Percentiles rank a stretch among this genome's conserved stretches.
Conservation (phyloP, 768 basidiomycete species). For the Brasilioporus rufonigricans region DNA sequence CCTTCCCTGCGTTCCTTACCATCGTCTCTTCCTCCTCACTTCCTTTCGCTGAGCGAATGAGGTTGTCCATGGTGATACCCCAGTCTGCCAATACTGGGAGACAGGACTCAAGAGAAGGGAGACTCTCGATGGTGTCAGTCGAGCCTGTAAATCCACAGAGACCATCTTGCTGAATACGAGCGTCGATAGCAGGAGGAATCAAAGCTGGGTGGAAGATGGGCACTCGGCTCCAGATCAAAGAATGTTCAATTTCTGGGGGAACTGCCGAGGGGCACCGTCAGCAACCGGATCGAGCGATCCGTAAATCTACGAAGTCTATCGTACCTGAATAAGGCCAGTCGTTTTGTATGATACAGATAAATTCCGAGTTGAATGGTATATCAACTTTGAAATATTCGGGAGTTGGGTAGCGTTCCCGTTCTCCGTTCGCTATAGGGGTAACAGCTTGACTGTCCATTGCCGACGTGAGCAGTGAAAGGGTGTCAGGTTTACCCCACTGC, state of each 20-base stretch:
- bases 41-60: slow-evolving; percentile 51
- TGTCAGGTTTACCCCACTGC: slow-evolving; percentile 74
- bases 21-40: slow-evolving; percentile 52
- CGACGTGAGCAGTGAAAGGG: slow-evolving; percentile 57
- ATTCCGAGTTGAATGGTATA: slow-evolving; percentile 45
- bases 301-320: slow-evolving; percentile 8
- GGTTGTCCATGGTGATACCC: slow-evolving; percentile 62
- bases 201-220: slow-evolving; percentile 66
- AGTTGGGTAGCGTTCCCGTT: not conserved
- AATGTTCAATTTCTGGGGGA: slow-evolving; percentile 70
- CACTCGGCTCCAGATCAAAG: slow-evolving; percentile 73
- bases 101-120: slow-evolving; percentile 54
- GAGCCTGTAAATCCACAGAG: slow-evolving; percentile 80
- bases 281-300: not conserved
- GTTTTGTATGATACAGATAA: slow-evolving; percentile 72
- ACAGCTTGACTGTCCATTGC: slow-evolving; percentile 39
- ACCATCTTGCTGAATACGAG: slow-evolving; percentile 70
- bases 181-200: slow-evolving; percentile 46
- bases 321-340: slow-evolving; percentile 89
- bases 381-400: slow-evolving; percentile 67
- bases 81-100: slow-evolving; percentile 67
- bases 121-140: slow-evolving; percentile 52
- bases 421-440: slow-evolving; percentile 10
- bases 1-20: slow-evolving; percentile 49
- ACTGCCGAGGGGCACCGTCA: slow-evolving; percentile 36